Conservation (phyloP, 148 eudicot genomes). For the Fallopia convolvulus region DNA sequence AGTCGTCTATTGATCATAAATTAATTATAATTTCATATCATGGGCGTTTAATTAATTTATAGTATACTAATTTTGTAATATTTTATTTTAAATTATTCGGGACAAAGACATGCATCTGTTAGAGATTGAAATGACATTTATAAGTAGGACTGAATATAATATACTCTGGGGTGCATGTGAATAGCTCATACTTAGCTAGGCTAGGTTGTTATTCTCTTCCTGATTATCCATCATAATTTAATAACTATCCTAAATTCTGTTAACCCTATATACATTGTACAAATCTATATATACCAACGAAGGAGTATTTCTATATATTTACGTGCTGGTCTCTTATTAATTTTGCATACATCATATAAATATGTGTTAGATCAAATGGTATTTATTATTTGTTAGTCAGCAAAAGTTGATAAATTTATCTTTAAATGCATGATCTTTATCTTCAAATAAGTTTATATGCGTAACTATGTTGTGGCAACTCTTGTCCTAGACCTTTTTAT, state of each 20-base stretch:
- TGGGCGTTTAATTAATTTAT: not conserved
- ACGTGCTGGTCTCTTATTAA: too few species aligned
- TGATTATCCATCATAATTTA: not conserved
- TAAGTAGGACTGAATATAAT: slow-evolving; percentile 29
- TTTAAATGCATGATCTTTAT: too few species aligned
- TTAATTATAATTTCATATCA: not conserved
- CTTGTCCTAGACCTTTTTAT: too few species aligned
- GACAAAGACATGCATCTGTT: slow-evolving; percentile 10
- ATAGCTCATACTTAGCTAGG: slow-evolving; percentile 21
- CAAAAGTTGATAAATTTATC: too few species aligned
- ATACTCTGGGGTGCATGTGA: slow-evolving; percentile 49
- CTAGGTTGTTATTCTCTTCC: slow-evolving; percentile 16
- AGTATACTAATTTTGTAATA: not conserved
- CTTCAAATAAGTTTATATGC: too few species aligned
- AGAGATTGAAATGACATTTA: slow-evolving; percentile 4
- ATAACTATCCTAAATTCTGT: not conserved
- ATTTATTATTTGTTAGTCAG: too few species aligned
- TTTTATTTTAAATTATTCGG: slow-evolving; percentile 13
- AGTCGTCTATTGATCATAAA: not conserved
- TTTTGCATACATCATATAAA: too few species aligned
- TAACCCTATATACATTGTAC: too few species aligned
- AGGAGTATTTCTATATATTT: too few species aligned
- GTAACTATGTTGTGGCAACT: too few species aligned
- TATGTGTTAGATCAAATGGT: too few species aligned
- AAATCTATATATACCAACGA: too few species aligned